Conservation (phyloP, 1,284 basidiomycete species). For the Malassezia pachydermatis region DNA sequence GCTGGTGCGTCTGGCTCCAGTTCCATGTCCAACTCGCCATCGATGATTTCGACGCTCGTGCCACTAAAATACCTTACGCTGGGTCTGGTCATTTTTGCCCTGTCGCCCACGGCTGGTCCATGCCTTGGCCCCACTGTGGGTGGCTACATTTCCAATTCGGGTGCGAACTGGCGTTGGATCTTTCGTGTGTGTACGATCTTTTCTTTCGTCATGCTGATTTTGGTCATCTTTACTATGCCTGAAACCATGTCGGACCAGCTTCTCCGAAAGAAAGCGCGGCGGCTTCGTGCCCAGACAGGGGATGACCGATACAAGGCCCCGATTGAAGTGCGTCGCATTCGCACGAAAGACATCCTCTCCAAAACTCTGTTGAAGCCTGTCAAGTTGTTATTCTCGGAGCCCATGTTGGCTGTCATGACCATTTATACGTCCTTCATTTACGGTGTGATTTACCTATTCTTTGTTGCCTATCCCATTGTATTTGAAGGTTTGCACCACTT, state of each 20-base stretch:
- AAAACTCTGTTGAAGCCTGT: constrained; percentile 59
- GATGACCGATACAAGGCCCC: constrained; percentile 55
- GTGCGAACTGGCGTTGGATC: constrained; percentile 59
- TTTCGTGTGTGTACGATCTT: constrained; percentile 68
- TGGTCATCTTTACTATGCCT: constrained; percentile 61
- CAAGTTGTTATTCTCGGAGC: constrained; percentile 57
- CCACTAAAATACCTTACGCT: constrained; percentile 60
- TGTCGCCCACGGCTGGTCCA: constrained; percentile 69
- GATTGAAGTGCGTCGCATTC: constrained; percentile 29
- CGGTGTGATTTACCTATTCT: constrained; percentile 48
- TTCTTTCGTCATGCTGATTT: constrained; percentile 52
- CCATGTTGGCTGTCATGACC: constrained; percentile 64
- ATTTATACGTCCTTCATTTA: constrained; percentile 68
- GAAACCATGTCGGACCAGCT: constrained; percentile 61
- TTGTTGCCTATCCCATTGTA: constrained; percentile 47
- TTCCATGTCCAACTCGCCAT: constrained; percentile 53
- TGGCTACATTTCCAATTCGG: constrained; percentile 50
- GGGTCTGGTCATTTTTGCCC: constrained; percentile 60
- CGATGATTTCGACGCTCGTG: constrained; percentile 58
- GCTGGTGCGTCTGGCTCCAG: constrained; percentile 57
- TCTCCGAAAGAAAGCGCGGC: constrained; percentile 53
- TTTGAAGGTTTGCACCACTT: constrained; percentile 40
- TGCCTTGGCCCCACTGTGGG: constrained; percentile 48
- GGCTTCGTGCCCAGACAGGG: constrained; percentile 57
- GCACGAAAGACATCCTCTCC: constrained; percentile 50